These are phyloP conservation scores for Geoglossum cookeanum DNA, from an alignment of 2,329 filamentous ascomycete species.

Conservation along the genomic window DNA sequence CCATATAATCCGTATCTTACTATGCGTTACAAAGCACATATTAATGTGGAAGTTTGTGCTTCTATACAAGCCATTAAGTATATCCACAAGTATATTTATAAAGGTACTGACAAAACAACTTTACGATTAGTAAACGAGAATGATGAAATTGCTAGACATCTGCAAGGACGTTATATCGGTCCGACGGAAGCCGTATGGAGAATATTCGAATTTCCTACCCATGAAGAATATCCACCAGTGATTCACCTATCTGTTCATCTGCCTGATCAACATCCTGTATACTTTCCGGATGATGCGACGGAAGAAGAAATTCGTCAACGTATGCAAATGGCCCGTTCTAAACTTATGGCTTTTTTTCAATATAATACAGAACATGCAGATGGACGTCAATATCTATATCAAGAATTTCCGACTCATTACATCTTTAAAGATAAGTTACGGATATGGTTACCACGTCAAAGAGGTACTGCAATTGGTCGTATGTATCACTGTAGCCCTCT, in stretches of 20 bases:
- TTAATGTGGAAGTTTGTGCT: constrained; percentile 7
- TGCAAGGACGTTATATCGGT: constrained; percentile 6
- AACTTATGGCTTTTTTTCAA: too few relatives aligned
- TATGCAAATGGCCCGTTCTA: too few relatives aligned
- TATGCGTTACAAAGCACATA: constrained; percentile 3
- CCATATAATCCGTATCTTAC: constrained; percentile 6
- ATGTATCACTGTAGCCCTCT: background rate
- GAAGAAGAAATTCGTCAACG: too few relatives aligned
- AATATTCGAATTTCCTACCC: constrained; percentile 4
- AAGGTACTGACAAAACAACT: constrained; percentile 3
- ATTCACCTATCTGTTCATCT: background rate
- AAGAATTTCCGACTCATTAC: background rate
- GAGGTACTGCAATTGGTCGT: background rate
- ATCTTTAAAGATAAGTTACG: background rate
- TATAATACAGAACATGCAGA: background rate
- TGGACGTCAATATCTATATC: background rate
- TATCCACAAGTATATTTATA: constrained; percentile 9
- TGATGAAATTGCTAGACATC: constrained; percentile 6
- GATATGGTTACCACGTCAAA: background rate
- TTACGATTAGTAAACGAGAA: background rate
- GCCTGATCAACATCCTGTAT: too few relatives aligned
- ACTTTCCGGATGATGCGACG: too few relatives aligned
- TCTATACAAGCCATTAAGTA: constrained; percentile 6
- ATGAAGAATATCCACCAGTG: constrained; percentile 6
- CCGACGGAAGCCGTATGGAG: constrained; percentile 4